Conservation (phyloP, 2,329 filamentous ascomycete species). For the Hortaea werneckii region DNA sequence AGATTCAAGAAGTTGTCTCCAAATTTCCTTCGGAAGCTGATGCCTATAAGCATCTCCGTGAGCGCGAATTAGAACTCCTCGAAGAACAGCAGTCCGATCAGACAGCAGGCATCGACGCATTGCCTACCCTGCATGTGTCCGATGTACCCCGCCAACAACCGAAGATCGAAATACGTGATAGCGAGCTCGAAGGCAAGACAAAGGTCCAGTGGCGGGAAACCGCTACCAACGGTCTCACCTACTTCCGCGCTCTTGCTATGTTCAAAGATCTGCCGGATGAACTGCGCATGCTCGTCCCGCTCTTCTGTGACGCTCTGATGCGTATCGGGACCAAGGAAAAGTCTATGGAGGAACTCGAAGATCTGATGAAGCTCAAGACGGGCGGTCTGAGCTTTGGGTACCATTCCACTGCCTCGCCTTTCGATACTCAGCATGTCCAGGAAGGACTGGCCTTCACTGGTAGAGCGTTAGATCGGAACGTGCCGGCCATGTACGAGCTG, state of each 20-base stretch:
- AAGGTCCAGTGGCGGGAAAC: slow-evolving; percentile 84
- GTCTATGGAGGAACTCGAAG: slow-evolving; percentile 90
- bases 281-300: slow-evolving; percentile 69
- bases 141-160: slow-evolving; percentile 79
- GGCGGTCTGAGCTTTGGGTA: slow-evolving; percentile 81
- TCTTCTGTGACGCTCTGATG: slow-evolving; percentile 90
- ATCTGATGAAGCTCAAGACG: slow-evolving; percentile 91
- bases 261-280: slow-evolving; percentile 74
- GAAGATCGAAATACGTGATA: slow-evolving; percentile 54
- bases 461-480: slow-evolving; percentile 79
- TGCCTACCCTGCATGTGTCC: slow-evolving; percentile 77
- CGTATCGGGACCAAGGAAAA: slow-evolving; percentile 78
- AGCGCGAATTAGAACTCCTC: slow-evolving; percentile 70
- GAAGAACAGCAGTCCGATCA: slow-evolving; percentile 57
- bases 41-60: slow-evolving; percentile 60
- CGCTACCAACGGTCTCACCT: slow-evolving; percentile 89
- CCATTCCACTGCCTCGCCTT: slow-evolving; percentile 69
- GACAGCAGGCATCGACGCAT: slow-evolving; percentile 72
- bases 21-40: slow-evolving; percentile 60
- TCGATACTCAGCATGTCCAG: slow-evolving; percentile 56
- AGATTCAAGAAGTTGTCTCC: slow-evolving; percentile 60
- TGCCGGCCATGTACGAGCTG: slow-evolving; percentile 83
- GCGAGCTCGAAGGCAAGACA: slow-evolving; percentile 45
- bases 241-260: slow-evolving; percentile 81
- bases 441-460: slow-evolving; percentile 81